phyloP scores from a whole-genome alignment of 177 flowering plant genomes.

The Vitis hybrid region DNA sequence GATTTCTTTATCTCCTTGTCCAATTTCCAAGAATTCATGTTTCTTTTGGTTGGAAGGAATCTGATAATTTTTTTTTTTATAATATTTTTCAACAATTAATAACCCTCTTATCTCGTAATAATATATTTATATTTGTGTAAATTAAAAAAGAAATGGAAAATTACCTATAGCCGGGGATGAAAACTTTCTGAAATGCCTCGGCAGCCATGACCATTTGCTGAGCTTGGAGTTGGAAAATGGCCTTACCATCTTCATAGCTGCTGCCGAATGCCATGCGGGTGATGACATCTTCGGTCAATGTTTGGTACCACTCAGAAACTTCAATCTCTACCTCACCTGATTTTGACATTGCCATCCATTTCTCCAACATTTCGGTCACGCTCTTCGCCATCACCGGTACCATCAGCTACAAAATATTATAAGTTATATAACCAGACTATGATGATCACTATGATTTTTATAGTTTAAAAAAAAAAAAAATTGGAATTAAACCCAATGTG shows the following conservation, averaged over 20 bases:
- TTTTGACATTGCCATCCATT: slow-evolving; percentile 50
- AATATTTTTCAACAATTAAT: not conserved
- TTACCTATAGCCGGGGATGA: slow-evolving; percentile 88
- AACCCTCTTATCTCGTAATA: too few species aligned
- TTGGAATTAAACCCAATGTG: not conserved
- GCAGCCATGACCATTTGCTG: slow-evolving; percentile 80
- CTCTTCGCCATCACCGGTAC: slow-evolving; percentile 77
- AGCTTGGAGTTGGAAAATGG: slow-evolving; percentile 70
- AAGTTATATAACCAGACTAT: not conserved
- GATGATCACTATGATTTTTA: not conserved
- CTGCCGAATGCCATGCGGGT: slow-evolving; percentile 79
- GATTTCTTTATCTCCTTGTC: slow-evolving; percentile 67
- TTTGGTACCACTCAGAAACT: slow-evolving; percentile 76
- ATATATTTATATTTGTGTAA: too few species aligned
- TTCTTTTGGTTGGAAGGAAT: slow-evolving; percentile 71
- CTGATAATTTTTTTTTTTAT: slow-evolving; percentile 23
- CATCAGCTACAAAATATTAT: slow-evolving; percentile 38
- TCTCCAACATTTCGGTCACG: slow-evolving; percentile 64
- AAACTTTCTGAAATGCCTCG: slow-evolving; percentile 76
- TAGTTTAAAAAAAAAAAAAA: not conserved
- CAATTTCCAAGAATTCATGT: slow-evolving; percentile 63
- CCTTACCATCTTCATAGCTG: slow-evolving; percentile 80
- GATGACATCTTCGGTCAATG: slow-evolving; percentile 74
- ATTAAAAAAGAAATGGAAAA: not conserved
- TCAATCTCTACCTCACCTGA: slow-evolving; percentile 75